A percentile compares a stretch with the other conserved stretches of the same genome.
Evolutionary conservation across 2,329 filamentous ascomycete genomes (phyloP).

Genomic region (Curvularia sp.): DNA sequence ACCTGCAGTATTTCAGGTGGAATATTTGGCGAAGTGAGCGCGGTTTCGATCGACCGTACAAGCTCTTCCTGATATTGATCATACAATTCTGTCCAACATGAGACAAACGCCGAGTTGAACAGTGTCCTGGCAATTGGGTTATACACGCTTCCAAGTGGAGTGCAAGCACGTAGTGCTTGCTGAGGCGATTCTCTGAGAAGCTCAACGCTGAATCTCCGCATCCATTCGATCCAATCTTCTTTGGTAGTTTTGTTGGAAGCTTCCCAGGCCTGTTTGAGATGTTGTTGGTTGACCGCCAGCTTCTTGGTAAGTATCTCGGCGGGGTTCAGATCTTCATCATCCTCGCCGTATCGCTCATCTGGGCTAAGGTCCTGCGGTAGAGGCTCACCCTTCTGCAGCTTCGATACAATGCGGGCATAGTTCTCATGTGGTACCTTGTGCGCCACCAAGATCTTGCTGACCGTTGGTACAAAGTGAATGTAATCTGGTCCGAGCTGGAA

Average conservation of each 20-base stretch:
- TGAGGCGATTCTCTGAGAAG: slow-evolving; percentile 94
- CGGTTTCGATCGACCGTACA: slow-evolving; percentile 92
- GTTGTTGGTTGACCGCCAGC: slow-evolving; percentile 94
- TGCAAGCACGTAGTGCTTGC: slow-evolving; percentile 91
- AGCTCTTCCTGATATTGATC: slow-evolving; percentile 97
- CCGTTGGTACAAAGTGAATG: slow-evolving; percentile 88
- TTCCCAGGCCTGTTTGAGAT: slow-evolving; percentile 96
- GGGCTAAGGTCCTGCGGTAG: slow-evolving; percentile 94
- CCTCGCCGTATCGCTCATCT: slow-evolving; percentile 78
- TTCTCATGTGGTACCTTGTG: slow-evolving; percentile 88
- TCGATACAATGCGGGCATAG: slow-evolving; percentile 90
- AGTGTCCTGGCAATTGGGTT: slow-evolving; percentile 89
- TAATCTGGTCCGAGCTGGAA: slow-evolving; percentile 97
- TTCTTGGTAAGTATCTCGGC: slow-evolving; percentile 91
- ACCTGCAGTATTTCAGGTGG: slow-evolving; percentile 95
- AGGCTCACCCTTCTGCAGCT: slow-evolving; percentile 91
- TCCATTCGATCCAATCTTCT: slow-evolving; percentile 99
- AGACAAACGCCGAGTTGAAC: slow-evolving; percentile 99
- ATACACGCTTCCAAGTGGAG: slow-evolving; percentile 88
- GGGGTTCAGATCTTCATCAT: slow-evolving; percentile 79
- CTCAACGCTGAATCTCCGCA: slow-evolving; percentile 94
- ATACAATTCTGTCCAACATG: slow-evolving; percentile 97
- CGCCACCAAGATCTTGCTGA: slow-evolving; percentile 81
- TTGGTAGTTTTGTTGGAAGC: slow-evolving; percentile 95
- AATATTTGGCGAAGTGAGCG: slow-evolving; percentile 93